Evolutionary conservation across 1,139 yeast species (phyloP), one percentile per base, ranked within the genome.

Genomic region (Candida tropicalis): DNA sequence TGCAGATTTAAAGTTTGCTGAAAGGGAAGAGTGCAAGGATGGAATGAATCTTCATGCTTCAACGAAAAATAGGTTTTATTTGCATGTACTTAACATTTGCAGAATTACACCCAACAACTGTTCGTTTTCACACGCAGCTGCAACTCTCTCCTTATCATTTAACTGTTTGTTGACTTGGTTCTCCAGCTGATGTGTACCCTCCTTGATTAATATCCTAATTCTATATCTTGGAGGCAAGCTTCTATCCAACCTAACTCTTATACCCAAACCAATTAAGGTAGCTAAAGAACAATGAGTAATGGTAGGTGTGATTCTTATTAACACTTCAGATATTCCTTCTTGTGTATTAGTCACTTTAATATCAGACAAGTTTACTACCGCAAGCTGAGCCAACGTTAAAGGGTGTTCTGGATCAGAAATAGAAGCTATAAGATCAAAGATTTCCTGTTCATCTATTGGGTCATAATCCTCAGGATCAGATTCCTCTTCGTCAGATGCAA

Each of bases 331-430:
- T 57, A 87, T 79, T 35, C 79, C 79, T 11, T 77, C 77, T 6
- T 80, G 73, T 20, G 24, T 33, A 3, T 40, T 39, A 1, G 69
- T 70, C 7, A 95, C 89, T 29, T 68, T 62, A 45, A 95, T 93
- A 60, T 95, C 97, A 2, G 76, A 75, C 40, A 95, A 70, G 57
- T 90, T 90, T 2, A 95, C 97, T 35, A 95, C 98, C 0, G 97
- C 95, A 13, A 95, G 74, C 63, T 95, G 99, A 0, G 97, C 99
- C 46, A 95, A 72, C 0, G 97, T 87, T 34, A 95, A 71, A 0
- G 99, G 99, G 62, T 95, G 99, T 58, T 95, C 99, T 2, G 99
- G 99, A 61, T 95, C 99, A 0, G 96, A 87, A 18, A 95, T 93
- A 22, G 88, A 77, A 2, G 97, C 81, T 4, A 93, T 88, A 43